Evolutionary conservation across 106 monocot species (phyloP).

Genomic region (Platanthera zijinensis): DNA sequence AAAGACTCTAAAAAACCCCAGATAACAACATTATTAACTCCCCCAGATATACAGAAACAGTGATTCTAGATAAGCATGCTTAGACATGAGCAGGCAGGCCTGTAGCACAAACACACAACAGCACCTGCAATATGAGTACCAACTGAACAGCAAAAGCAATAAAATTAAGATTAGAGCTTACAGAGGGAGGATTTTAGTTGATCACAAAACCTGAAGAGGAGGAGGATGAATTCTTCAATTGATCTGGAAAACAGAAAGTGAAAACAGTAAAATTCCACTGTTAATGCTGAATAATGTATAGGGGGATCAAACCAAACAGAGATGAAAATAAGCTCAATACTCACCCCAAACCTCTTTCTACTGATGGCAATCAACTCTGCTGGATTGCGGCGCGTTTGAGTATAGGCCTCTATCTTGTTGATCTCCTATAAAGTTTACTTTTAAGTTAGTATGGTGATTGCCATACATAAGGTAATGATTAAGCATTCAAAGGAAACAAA

Average conservation of each 20-base stretch:
- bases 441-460: too few species aligned
- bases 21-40: background rate
- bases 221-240: background rate
- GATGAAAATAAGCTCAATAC: background rate
- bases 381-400: conserved; percentile 28
- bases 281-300: background rate
- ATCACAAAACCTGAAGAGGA: background rate
- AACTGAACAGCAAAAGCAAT: background rate
- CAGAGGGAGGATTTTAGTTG: background rate
- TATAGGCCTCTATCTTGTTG: conserved; percentile 59
- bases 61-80: background rate
- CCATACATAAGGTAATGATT: too few species aligned
- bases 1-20: background rate
- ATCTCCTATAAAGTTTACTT: conserved; percentile 31
- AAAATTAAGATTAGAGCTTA: background rate
- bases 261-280: background rate
- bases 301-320: background rate
- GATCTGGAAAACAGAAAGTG: background rate
- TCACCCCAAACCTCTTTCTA: conserved; percentile 48
- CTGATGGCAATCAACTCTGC: conserved; percentile 20
- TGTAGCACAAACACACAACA: background rate
- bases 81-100: too few species aligned
- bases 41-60: background rate
- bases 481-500: too few species aligned
- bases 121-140: background rate